Base-by-base conservation (phyloP, 331 rosid genomes). In the Rhamnella rubrinervis region DNA sequence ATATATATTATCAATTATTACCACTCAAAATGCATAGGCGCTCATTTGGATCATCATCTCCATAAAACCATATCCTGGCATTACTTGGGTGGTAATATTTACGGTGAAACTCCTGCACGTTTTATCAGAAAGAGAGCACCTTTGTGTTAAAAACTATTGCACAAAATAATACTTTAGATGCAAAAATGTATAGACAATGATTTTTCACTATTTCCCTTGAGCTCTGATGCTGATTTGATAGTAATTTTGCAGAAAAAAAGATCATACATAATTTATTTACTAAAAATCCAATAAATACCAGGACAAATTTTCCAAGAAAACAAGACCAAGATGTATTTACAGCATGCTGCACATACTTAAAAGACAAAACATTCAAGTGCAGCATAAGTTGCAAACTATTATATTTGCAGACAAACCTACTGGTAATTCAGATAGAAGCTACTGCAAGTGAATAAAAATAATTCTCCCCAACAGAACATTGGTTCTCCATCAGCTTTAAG, bases 11-110 rank as follows among this genome's bases (percentile, higher is more conserved):
- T 50, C 28, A 37, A 52, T 28, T 39, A 67, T 63, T 89, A 95
- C 99, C 96, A 67, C 87, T 89, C 53, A 91, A 78, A 65, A 95
- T 82, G 55, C 90, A 90, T 46, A 95, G 85, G 55, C 99, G 96
- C 79, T 91, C 96, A 64, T 39, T 82, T 65, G 96, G 93, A 87
- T 91, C 89, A 79, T 91, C 99, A 78, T 95, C 95, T 84, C 99
- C 99, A 75, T 91, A 95, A 78, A 95, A 95, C 96, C 97, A 95
- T 67, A 95, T 89, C 44, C 96, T 80, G 18, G 99, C 86, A 77
- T 95, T 95, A 80, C 92, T 85, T 20, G 99, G 99, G 76, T 95
- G 99, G 70, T 95, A 95, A 80, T 87, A 95, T 73, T 91, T 91
- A 67, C 89, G 20, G 68, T 95, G 97, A 84, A 95, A 95, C 80